Base-by-base conservation (phyloP, 2,329 filamentous ascomycete species). In the Verticillium zaregamsianum region DNA sequence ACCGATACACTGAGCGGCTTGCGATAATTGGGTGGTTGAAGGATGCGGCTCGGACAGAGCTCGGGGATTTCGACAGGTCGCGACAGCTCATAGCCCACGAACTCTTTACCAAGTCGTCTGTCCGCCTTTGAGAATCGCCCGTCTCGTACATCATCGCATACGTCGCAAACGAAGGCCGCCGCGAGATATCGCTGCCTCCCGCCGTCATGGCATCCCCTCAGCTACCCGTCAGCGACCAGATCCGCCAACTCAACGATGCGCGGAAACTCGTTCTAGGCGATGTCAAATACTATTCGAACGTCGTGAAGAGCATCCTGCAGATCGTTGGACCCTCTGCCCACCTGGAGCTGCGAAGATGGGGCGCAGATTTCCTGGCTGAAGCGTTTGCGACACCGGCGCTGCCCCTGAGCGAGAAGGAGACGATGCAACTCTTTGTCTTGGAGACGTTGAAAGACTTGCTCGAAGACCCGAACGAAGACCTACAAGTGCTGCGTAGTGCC, bases 341-440 rank as follows among this genome's bases (percentile, higher is more conserved):
- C 64, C 78, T 97, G 61, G 92, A 96, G 76, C 80, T 98, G 70
- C 90, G 93, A 76, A 83, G 93, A 89, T 99, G 95, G 95, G 95
- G 94, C 31, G 90, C 93, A 65, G 93, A 97, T 64, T 99, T 99
- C 72, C 82, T 99, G 54, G 93, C 94, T 61, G 95, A 99, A 80
- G 93, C 93, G 2, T 98, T 99, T 78, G 90, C 95, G 62, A 96
- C 92, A 63, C 95, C 96, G n/a, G 87, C 90, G 25, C 82, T 98
- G 69, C 80, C 89, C 23, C 81, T 86, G 63, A 83, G 89, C 59
- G 88, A 91, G 74, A 99, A 98, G 81, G 92, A 89, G 80, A 88
- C 87, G 64, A 82, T 95, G 77, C 88, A 89, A 67, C 81, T 92
- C 63, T 84, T 86, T 63, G 91, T 96, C 63, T 78, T 99, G 70